Evolutionary conservation across 2,329 filamentous ascomycete genomes (phyloP).

Genomic region (Curvularia lunata): DNA sequence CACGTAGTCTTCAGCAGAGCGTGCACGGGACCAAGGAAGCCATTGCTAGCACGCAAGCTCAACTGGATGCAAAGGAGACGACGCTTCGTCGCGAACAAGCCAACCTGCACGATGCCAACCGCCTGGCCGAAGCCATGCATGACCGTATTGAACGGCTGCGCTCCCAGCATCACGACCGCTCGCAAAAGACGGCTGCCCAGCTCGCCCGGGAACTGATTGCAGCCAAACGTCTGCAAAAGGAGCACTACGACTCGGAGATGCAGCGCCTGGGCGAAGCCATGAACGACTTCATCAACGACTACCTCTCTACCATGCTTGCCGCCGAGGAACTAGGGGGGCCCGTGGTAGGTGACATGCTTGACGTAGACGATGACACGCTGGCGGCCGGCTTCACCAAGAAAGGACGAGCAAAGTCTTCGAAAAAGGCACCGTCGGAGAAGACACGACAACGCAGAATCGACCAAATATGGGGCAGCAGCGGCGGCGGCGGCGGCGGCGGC

Average conservation of each 20-base stretch:
- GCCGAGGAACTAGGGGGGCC: constrained; percentile 85
- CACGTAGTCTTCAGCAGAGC: constrained; percentile 70
- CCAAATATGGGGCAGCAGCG: constrained; percentile 55
- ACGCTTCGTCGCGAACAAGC: constrained; percentile 55
- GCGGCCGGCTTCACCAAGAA: constrained; percentile 61
- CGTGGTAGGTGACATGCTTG: constrained; percentile 75
- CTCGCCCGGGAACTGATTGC: constrained; percentile 67
- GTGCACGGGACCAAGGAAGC: constrained; percentile 69
- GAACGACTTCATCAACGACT: constrained; percentile 72
- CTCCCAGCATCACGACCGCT: constrained; percentile 62
- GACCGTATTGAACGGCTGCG: constrained; percentile 66
- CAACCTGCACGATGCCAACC: constrained; percentile 56
- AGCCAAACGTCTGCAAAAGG: constrained; percentile 65
- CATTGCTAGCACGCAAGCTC: constrained; percentile 54
- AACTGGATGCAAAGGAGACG: constrained; percentile 49
- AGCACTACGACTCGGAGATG: constrained; percentile 66
- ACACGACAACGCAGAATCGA: constrained; percentile 59
- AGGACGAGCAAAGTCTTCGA: constrained; percentile 54
- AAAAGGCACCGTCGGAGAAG: constrained; percentile 42
- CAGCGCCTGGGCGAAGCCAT: constrained; percentile 67
- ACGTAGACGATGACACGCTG: constrained; percentile 63
- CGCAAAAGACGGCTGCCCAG: constrained; percentile 66
- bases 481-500: too few relatives aligned
- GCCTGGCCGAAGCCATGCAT: constrained; percentile 57
- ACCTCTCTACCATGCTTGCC: constrained; percentile 76